A percentile compares a stretch with the other conserved stretches of the same genome.
Evolutionary conservation across 78 protist species (phyloP).

Genomic region (Mastigamoeba balamuthi): DNA sequence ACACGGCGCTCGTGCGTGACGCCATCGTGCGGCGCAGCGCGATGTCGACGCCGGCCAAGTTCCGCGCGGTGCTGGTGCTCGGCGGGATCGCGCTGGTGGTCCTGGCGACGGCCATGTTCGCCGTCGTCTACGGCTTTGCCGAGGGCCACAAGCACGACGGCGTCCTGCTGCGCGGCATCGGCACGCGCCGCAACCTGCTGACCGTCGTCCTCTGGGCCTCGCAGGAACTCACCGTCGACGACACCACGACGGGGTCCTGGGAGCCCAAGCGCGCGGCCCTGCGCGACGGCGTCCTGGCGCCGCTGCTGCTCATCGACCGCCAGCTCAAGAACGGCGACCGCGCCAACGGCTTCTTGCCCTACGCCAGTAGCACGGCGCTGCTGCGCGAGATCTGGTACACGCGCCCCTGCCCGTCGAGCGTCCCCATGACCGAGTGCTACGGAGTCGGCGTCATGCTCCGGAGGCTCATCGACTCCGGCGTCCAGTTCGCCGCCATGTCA

Average conservation of each 20-base stretch:
- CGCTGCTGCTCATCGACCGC: background rate
- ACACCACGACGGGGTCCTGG: background rate
- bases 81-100: too few relatives aligned
- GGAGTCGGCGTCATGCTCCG: background rate
- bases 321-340: background rate
- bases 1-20: too few relatives aligned
- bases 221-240: background rate
- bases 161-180: too few relatives aligned
- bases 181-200: background rate
- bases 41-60: too few relatives aligned
- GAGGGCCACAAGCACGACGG: too few relatives aligned
- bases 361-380: too few relatives aligned
- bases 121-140: too few relatives aligned
- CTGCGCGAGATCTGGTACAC: background rate
- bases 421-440: background rate
- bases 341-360: background rate
- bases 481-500: too few relatives aligned
- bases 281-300: background rate
- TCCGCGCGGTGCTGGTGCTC: too few relatives aligned
- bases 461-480: background rate
- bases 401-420: background rate
- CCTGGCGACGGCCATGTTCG: too few relatives aligned
- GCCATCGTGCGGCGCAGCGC: too few relatives aligned
- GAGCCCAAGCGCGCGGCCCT: background rate
- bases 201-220: background rate